Base-by-base conservation (phyloP, 2,329 filamentous ascomycete species). In the Lasiodiplodia citricola region DNA sequence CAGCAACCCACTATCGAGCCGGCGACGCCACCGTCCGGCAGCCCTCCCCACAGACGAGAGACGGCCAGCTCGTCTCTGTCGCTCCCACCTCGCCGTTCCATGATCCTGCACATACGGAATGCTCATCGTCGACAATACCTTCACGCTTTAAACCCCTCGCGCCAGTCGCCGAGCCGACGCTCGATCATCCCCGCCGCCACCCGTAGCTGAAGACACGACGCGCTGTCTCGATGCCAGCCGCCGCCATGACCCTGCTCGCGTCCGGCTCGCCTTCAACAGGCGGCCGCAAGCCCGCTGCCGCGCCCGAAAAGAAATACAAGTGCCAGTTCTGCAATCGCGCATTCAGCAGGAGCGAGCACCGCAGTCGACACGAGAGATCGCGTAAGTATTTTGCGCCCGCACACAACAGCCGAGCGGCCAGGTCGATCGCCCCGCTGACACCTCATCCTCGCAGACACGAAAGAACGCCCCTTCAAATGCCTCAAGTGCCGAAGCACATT, bases 401-500 rank as follows among this genome's bases (percentile, higher is more conserved):
- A 70, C 69, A 74, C 75, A 75, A 71, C 71, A 76, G 73, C 52
- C 52, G 63, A 66, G 60, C n/a, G 10, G 47, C 28, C 28, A 52
- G 47, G 60, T 31, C 37, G 56, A 60, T 52, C 66, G 66, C 66
- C 55, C 58, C 57, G 57, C 67, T 68, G 51, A 68, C 67, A 75
- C 76, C 75, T 76, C 77, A 73, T 72, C 73, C 57, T 66, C 71
- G 67, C 81, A 98, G 95, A 98, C 82, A 99, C 96, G 72, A 99
- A 99, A 84, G 96, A 98, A 83, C 91, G 96, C 72, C 96, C 96
- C 47, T 99, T 99, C 87, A 98, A 98, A 82, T 99, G 96, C 83
- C 87, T 93, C 85, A 99, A 99, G 85, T 99, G 96, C 83, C 89
- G 94, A 78, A 97, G 94, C 86, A 99, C 96, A 71, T 99, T 99